A percentile compares a stretch with the other conserved stretches of the same genome.
phyloP scores from a whole-genome alignment of 352 stramenopile genomes.

The Phytophthora hibernalis region DNA sequence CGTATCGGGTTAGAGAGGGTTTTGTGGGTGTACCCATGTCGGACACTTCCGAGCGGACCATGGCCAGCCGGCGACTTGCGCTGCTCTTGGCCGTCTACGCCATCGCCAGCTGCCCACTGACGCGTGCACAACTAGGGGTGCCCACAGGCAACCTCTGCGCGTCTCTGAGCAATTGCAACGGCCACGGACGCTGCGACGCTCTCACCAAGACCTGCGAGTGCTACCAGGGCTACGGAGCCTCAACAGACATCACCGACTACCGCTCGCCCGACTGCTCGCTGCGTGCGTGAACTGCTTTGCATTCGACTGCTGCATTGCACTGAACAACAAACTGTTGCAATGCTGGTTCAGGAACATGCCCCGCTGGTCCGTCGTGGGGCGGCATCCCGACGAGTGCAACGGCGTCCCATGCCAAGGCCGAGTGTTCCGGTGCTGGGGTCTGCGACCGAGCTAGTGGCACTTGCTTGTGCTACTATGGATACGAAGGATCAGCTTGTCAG shows the following conservation, averaged over 20 bases:
- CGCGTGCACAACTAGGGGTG: constrained; percentile 54
- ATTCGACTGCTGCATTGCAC: neutral
- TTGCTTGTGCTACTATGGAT: constrained; percentile 72
- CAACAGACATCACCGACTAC: constrained; percentile 83
- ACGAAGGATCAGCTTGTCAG: constrained; percentile 78
- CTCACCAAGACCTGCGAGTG: constrained; percentile 88
- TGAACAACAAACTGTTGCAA: neutral
- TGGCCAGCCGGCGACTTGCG: neutral
- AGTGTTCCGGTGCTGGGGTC: constrained; percentile 73
- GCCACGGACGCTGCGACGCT: constrained; percentile 87
- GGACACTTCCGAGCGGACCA: constrained; percentile 1
- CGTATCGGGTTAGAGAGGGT: constrained; percentile 7
- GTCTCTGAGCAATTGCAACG: constrained; percentile 87
- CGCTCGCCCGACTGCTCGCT: constrained; percentile 85
- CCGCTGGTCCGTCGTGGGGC: constrained; percentile 66
- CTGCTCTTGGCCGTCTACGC: neutral
- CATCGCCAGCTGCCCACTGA: constrained; percentile 6
- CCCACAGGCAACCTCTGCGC: constrained; percentile 77
- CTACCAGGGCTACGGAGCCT: constrained; percentile 87
- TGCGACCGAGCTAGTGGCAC: constrained; percentile 65
- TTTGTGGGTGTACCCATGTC: constrained; percentile 22
- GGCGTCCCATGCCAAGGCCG: constrained; percentile 47
- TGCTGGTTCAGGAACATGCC: constrained; percentile 62
- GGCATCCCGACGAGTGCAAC: constrained; percentile 53
- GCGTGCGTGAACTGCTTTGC: constrained; percentile 36